These are phyloP conservation scores for Leishmania aethiopica DNA, from an alignment of 208 protist genomes.

Conservation along the genomic window DNA sequence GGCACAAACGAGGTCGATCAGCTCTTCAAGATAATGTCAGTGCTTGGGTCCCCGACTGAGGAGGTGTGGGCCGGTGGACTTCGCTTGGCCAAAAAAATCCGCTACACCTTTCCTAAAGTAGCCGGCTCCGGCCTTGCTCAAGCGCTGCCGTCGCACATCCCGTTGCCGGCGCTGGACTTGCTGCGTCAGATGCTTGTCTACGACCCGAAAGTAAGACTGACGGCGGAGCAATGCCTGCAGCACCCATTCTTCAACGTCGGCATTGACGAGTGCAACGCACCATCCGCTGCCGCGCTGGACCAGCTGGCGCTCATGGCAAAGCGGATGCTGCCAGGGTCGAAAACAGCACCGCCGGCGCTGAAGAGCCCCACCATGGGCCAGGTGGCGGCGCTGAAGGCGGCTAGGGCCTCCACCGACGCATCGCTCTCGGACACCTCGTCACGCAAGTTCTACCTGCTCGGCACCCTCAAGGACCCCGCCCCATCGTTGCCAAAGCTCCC, in stretches of 20 bases:
- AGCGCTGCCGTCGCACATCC: constrained; percentile 77
- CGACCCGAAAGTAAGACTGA: constrained; percentile 94
- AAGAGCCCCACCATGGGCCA: background rate
- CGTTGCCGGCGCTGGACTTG: constrained; percentile 91
- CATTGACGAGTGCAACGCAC: constrained; percentile 56
- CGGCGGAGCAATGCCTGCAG: constrained; percentile 93
- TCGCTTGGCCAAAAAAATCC: constrained; percentile 75
- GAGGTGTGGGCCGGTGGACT: constrained; percentile 74
- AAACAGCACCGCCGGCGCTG: constrained; percentile 58
- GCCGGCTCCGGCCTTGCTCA: constrained; percentile 63
- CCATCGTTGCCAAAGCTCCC: background rate
- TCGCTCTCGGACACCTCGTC: constrained; percentile 27
- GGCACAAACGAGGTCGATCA: constrained; percentile 88
- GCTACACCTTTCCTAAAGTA: constrained; percentile 75
- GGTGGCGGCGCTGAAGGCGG: constrained; percentile 7
- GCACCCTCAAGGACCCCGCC: constrained; percentile 5
- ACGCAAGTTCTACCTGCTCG: constrained; percentile 37
- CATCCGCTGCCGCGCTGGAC: constrained; percentile 42
- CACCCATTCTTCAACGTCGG: constrained; percentile 92
- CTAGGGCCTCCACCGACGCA: constrained; percentile 11
- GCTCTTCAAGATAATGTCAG: constrained; percentile 78
- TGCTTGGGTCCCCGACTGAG: constrained; percentile 83
- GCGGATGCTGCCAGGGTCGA: constrained; percentile 42
- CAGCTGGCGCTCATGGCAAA: constrained; percentile 57
- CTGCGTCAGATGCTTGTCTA: constrained; percentile 94